Base-by-base conservation (phyloP, 495 filamentous ascomycete genomes). In the Bacidia rubella region DNA sequence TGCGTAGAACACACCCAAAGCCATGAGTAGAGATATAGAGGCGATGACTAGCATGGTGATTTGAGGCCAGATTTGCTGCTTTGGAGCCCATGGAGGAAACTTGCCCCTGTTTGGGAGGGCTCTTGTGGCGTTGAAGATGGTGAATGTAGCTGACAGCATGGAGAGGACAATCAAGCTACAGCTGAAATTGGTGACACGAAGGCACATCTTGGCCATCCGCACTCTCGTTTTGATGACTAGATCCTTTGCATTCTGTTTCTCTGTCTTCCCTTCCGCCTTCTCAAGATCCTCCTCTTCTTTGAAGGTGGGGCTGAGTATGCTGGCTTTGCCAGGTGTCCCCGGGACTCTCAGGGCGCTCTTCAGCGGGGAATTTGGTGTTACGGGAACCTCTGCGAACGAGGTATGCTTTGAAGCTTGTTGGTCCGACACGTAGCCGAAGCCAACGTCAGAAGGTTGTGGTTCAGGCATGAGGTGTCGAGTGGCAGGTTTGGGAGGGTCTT, bases 161-260 rank as follows among this genome's bases (percentile, higher is more conserved):
- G 87, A 71, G 44, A 99, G 75, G 54, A 99, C 86, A 61, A 99
- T 96, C 47, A 95, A 74, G 72, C 85, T 88, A 74, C 92, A 99
- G 68, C 83, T 86, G 68, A 97, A 96, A 75, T 89, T 97, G 66
- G 95, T 82, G 49, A 86, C 81, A 56, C 92, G 84, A 26, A 99
- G 81, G 57, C 93, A 78, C 55, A 96, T 82, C 72, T 99, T 99
- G 54, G 90, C 93, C 62, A 96, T 76, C 12, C 92, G 83, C 29
- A 99, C 88, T 46, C 90, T 81, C 17, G 83, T 76, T 74, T 99
- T 99, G 64, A 94, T 76, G 74, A 97, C 90, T 69, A 97, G 62
- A 68, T 98, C 92, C 56, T 72, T 74, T 19, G 77, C 81, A 68
- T 95, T 89, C 57, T 84, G 75, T 68, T 87, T 88, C 46, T 90